Evolutionary conservation across 2,329 filamentous ascomycete species (phyloP), one percentile per base, ranked within the genome.

Genomic region (Davidsoniella australis): DNA sequence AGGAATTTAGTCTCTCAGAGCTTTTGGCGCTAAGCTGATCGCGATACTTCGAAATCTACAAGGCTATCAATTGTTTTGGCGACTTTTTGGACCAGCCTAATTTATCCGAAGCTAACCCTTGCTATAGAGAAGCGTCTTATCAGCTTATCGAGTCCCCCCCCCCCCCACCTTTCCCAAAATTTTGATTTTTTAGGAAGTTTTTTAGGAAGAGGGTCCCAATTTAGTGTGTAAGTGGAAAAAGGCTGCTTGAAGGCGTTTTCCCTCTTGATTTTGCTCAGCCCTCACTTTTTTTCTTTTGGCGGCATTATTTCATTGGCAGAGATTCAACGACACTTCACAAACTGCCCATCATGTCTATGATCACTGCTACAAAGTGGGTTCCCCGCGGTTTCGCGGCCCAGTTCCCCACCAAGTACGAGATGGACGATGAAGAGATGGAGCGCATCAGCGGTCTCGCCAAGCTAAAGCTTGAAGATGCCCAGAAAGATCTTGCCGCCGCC

Each of bases 381-480:
- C 80, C 80, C 58, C 75, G 82, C 52, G 82, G 82, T 47, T 83
- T 82, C 58, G 80, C 82, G 49, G 82, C 83, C 43, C 79, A 80
- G 45, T 85, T 86, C 57, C 82, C 82, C 14, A 72, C 73, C 39
- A 84, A 83, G 63, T 85, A 85, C 61, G 75, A 80, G 52, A 76
- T 87, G 51, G 77, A 86, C 63, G 82, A 87, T 61, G 71, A 73
- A 55, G 82, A 87, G 63, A 84, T 83, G 58, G 73, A 78, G 59
- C 76, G 83, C 58, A 87, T 87, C 67, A 80, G 81, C 14, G 72
- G 75, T 60, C 70, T 87, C 55, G 82, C 82, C 26, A 79, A 82
- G 63, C 68, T 85, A 54, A 82, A 94, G 66, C 75, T 95, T 29
- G 85, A 95, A 60, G 91, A 96, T 65, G 91, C 91, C 23, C 82